These are phyloP conservation scores for Colletotrichum agaves DNA, from an alignment of 2,329 filamentous ascomycete genomes.

Conservation along the genomic window DNA sequence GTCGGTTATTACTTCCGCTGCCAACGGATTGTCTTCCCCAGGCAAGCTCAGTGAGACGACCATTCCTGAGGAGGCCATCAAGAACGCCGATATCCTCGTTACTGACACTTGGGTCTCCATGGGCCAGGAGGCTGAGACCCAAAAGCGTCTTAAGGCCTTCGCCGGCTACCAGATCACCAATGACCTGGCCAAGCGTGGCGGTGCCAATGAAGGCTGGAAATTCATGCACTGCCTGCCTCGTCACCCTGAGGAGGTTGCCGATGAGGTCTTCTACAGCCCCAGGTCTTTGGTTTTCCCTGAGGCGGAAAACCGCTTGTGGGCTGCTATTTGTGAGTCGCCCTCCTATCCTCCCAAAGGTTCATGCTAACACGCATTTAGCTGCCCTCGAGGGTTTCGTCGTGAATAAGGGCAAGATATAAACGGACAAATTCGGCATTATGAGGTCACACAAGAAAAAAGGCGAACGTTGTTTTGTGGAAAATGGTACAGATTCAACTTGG, in stretches of 20 bases:
- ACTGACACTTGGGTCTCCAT: constrained; percentile 99
- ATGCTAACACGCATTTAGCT: constrained; percentile 54
- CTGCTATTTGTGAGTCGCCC: constrained; percentile 75
- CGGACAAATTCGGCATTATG: constrained; percentile 17
- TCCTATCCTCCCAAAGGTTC: not conserved
- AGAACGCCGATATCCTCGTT: constrained; percentile 87
- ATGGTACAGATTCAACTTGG: constrained; percentile 37
- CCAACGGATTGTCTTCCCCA: constrained; percentile 64
- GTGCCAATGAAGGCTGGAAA: constrained; percentile 89
- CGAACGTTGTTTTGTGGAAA: constrained; percentile 30
- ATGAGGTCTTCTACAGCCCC: constrained; percentile 92
- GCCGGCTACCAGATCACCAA: constrained; percentile 91
- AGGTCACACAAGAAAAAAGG: constrained; percentile 25
- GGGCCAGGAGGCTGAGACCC: constrained; percentile 90
- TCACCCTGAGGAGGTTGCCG: constrained; percentile 90
- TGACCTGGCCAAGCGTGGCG: constrained; percentile 83
- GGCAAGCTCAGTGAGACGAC: constrained; percentile 80
- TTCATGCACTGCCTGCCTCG: constrained; percentile 99
- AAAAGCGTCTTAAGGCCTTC: constrained; percentile 83
- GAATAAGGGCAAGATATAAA: constrained; percentile 84
- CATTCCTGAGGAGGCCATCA: constrained; percentile 85
- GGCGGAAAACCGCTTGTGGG: constrained; percentile 94
- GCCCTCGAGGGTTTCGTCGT: constrained; percentile 90
- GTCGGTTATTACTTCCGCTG: constrained; percentile 74
- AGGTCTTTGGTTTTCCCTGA: constrained; percentile 92